Conservation (phyloP, 2,329 filamentous ascomycete genomes). For the Hortaea werneckii region DNA sequence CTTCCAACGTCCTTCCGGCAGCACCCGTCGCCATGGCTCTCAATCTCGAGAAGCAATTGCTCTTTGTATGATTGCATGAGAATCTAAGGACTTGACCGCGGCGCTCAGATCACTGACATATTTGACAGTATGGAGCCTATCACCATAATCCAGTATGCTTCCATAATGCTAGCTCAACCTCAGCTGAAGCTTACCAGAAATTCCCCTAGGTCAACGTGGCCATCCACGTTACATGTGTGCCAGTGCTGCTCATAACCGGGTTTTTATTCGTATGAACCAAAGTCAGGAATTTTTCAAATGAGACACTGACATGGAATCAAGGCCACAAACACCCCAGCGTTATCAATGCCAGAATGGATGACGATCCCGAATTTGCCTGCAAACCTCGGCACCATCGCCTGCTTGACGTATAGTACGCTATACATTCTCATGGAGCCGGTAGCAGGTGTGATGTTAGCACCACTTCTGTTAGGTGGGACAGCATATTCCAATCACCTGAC, state of each 20-base stretch:
- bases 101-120: background rate
- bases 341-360: conserved; percentile 45
- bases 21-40: conserved; percentile 39
- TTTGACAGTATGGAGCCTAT: conserved; percentile 66
- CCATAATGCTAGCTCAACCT: background rate
- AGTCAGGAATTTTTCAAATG: too few species aligned
- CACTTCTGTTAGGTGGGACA: conserved; percentile 64
- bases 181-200: conserved; percentile 13
- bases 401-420: conserved; percentile 59
- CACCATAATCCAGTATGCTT: conserved; percentile 58
- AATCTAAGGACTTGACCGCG: conserved; percentile 4
- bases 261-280: conserved; percentile 56
- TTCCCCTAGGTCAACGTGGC: conserved; percentile 55
- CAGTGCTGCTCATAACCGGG: conserved; percentile 59
- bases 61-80: conserved; percentile 54
- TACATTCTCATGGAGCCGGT: conserved; percentile 93
- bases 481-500: conserved; percentile 68
- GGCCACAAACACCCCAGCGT: conserved; percentile 47
- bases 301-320: conserved; percentile 16
- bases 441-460: conserved; percentile 66
- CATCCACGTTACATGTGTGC: conserved; percentile 74
- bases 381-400: conserved; percentile 49
- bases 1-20: background rate
- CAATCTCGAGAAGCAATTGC: conserved; percentile 71
- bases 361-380: conserved; percentile 48